Conservation (phyloP, 768 basidiomycete species). For the Panaeolus papilionaceus region DNA sequence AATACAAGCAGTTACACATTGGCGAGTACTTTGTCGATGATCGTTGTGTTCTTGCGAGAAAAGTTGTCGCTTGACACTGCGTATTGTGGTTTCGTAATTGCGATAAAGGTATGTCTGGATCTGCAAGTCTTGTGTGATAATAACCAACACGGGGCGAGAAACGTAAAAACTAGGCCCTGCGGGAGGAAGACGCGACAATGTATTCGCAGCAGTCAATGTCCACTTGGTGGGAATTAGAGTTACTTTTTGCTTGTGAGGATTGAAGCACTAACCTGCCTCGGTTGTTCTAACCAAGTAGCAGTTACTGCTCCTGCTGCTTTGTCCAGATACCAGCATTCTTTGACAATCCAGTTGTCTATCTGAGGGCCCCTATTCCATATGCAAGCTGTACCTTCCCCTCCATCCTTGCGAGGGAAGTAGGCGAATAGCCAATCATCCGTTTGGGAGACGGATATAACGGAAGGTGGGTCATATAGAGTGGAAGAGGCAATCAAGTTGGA, state of each 20-base stretch:
- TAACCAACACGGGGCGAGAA: constrained; percentile 59
- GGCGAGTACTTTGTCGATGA: constrained; percentile 32
- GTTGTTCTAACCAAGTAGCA: constrained; percentile 63
- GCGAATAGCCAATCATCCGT: constrained; percentile 73
- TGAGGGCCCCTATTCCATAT: constrained; percentile 67
- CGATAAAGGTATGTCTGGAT: constrained; percentile 62
- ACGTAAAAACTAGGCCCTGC: constrained; percentile 63
- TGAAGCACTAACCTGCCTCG: constrained; percentile 58
- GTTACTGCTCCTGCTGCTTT: constrained; percentile 63
- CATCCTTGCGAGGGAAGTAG: constrained; percentile 67
- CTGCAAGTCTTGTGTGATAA: constrained; percentile 70
- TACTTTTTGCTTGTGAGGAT: background rate
- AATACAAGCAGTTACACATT: constrained; percentile 66
- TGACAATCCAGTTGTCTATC: constrained; percentile 66
- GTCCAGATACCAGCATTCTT: constrained; percentile 60
- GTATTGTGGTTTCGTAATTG: constrained; percentile 48
- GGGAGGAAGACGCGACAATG: constrained; percentile 58
- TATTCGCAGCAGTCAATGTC: constrained; percentile 49
- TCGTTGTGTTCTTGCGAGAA: constrained; percentile 34
- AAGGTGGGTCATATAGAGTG: constrained; percentile 63
- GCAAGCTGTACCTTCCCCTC: constrained; percentile 62
- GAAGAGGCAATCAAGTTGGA: constrained; percentile 51
- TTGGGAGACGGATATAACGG: constrained; percentile 64
- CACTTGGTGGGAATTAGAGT: constrained; percentile 49
- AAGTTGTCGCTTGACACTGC: constrained; percentile 56